Conservation (phyloP, 1,284 basidiomycete genomes). For the Cryptococcus sp. region DNA sequence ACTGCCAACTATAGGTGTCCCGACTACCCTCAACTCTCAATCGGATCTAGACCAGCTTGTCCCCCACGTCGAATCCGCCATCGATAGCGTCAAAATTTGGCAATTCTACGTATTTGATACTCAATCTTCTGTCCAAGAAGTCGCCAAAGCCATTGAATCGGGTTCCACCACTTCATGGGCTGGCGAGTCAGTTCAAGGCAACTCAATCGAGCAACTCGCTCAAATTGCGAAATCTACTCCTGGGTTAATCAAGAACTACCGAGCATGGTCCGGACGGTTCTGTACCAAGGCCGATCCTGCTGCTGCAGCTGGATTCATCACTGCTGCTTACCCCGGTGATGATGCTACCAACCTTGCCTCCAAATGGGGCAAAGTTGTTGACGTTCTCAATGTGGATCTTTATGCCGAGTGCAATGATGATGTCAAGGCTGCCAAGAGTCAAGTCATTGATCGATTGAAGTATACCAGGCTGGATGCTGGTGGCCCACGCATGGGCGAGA, state of each 20-base stretch:
- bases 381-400: constrained; percentile 78
- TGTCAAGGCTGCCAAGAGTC: constrained; percentile 64
- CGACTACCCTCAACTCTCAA: constrained; percentile 61
- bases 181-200: constrained; percentile 43
- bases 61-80: constrained; percentile 58
- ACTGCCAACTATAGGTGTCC: constrained; percentile 64
- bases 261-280: constrained; percentile 63
- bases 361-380: constrained; percentile 70
- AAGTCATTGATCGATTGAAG: constrained; percentile 68
- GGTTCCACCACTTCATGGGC: constrained; percentile 56
- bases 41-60: constrained; percentile 66
- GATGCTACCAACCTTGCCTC: constrained; percentile 55
- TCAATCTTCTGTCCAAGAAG: constrained; percentile 43
- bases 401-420: constrained; percentile 84
- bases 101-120: constrained; percentile 86
- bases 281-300: constrained; percentile 64
- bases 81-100: constrained; percentile 72
- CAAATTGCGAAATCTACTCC: constrained; percentile 55
- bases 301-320: constrained; percentile 63
- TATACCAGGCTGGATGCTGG: constrained; percentile 75
- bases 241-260: constrained; percentile 58
- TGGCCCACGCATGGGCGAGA: constrained; percentile 79
- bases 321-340: constrained; percentile 53
- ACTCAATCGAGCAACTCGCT: constrained; percentile 65
- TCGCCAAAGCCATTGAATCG: constrained; percentile 47